Conservation (phyloP, 306 rosid genomes). For the Cucurbita ficifolia region DNA sequence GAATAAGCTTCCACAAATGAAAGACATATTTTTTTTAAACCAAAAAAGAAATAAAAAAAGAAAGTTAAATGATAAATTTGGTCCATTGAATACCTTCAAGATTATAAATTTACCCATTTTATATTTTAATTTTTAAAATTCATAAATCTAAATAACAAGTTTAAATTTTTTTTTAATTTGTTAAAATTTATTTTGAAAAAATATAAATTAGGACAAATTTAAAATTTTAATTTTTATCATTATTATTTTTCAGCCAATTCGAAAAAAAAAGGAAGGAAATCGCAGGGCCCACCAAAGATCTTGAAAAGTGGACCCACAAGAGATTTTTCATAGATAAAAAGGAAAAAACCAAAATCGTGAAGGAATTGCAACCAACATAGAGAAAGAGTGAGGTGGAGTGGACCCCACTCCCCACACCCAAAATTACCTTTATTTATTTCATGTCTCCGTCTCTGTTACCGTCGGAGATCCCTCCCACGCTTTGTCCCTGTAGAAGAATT, state of each 20-base stretch:
- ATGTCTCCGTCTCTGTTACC: slow-evolving; percentile 1
- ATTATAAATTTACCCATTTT: too few species aligned
- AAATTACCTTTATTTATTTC: background rate
- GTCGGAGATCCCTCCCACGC: background rate
- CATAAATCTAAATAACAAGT: too few species aligned
- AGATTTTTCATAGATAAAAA: background rate
- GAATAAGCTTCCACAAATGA: too few species aligned
- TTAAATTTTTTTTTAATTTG: too few species aligned
- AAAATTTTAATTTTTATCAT: too few species aligned
- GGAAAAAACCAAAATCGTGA: background rate
- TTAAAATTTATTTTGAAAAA: too few species aligned
- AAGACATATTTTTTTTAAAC: too few species aligned
- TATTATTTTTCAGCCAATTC: background rate
- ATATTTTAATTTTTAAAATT: too few species aligned
- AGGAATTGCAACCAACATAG: background rate
- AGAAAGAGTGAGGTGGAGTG: slow-evolving; percentile 4
- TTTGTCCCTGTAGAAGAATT: background rate
- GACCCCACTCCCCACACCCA: background rate
- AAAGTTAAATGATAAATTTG: too few species aligned
- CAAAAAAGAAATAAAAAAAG: too few species aligned
- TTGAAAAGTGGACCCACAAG: background rate
- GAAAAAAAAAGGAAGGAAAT: background rate
- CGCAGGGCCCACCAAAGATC: background rate
- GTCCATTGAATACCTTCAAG: too few species aligned
- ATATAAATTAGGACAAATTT: too few species aligned